Evolutionary conservation across 2,329 filamentous ascomycete species (phyloP), one percentile per base, ranked within the genome.

Genomic region (Metarhizium album): DNA sequence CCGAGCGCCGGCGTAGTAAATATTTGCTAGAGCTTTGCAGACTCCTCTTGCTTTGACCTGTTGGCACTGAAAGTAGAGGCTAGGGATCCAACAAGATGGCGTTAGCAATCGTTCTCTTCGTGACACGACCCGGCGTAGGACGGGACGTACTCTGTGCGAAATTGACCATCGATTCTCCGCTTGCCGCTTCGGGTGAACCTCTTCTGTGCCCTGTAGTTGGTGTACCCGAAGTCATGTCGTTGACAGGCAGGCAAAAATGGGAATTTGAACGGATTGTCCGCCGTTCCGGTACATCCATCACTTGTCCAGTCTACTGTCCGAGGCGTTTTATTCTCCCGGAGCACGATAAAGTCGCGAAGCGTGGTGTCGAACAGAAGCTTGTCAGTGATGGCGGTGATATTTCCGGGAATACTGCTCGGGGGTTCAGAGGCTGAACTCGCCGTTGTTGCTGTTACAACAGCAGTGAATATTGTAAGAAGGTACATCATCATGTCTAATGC

Each of bases 151-250:
- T 29, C 27, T 29, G 27, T 29, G 6, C 27, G 27, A 29, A 29
- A 29, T 29, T 29, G 27, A 6, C 7, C n/a, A 24, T 49, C 47
- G 3, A 49, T 49, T 23, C 27, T 42, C 4, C 13, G 2, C 47
- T 43, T 49, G 18, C 14, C 27, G n/a, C 3, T n/a, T 18, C 5
- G n/a, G 9, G 23, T 37, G 9, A 45, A 45, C n/a, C 47, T 23
- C 7, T 37, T 42, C 29, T 49, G 47, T 4, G 3, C 3, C 29
- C 40, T 27, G 27, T 16, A 45, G 20, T 49, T 49, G 24, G 23
- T 22, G 27, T 45, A 49, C 14, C 47, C 47, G 27, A 50, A 38
- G 29, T 50, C 48, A 27, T 50, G 42, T 27, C 48, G 48, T 13
- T 46, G 27, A 20, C 42, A 50, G 33, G 42, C 42, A 3, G 48